These are phyloP conservation scores for Crucihimalaya himalaica DNA, from an alignment of 345 rosid species.

Conservation along the genomic window DNA sequence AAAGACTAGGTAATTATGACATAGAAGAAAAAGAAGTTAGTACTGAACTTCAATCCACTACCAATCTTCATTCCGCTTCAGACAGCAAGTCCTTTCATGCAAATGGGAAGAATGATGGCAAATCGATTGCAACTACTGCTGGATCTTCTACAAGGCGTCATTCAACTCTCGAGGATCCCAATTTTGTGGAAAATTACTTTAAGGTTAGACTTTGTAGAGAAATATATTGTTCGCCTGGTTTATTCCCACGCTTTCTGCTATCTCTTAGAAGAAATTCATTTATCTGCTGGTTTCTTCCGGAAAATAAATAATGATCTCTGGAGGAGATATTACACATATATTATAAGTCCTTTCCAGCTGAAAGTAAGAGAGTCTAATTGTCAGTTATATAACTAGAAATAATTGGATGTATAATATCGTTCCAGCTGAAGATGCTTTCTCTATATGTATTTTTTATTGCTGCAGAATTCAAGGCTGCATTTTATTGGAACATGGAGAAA, in stretches of 20 bases:
- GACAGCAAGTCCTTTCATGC: constrained; percentile 35
- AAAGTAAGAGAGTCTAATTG: not conserved
- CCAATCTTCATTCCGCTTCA: constrained; percentile 40
- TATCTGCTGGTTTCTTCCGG: constrained; percentile 2
- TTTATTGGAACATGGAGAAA: constrained; percentile 99
- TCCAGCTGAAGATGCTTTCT: constrained; percentile 9
- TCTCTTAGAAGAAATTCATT: not conserved
- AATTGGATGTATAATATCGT: constrained; percentile 17
- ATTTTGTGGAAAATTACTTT: constrained; percentile 93
- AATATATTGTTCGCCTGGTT: not conserved
- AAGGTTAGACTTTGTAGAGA: constrained; percentile 51
- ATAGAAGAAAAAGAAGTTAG: constrained; percentile 40
- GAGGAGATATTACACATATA: not conserved
- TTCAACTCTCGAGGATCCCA: constrained; percentile 81
- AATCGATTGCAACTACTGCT: constrained; percentile 36
- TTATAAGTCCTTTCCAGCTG: not conserved
- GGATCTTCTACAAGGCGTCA: constrained; percentile 52
- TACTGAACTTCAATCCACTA: constrained; percentile 37
- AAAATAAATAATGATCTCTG: constrained; percentile 2
- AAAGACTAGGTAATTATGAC: constrained; percentile 34
- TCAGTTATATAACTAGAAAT: not conserved
- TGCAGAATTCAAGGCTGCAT: constrained; percentile 93
- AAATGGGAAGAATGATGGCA: constrained; percentile 39
- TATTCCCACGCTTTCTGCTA: not conserved
- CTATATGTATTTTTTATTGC: constrained; percentile 12